These are phyloP conservation scores for Amanita phalloides DNA, from an alignment of 768 basidiomycete species.

Conservation along the genomic window DNA sequence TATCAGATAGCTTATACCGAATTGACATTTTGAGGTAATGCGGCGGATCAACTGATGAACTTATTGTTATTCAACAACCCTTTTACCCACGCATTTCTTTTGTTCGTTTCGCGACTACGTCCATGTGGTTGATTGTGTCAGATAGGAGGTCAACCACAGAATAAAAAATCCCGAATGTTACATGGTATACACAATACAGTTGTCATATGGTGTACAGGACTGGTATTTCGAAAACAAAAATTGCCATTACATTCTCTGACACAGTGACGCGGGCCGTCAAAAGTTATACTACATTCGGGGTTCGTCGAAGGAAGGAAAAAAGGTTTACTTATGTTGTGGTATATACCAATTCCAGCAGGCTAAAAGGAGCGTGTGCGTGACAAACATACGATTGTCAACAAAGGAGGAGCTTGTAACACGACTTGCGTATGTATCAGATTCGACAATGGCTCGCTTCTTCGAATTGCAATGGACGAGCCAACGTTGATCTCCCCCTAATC, in stretches of 20 bases:
- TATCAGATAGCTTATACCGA: neutral
- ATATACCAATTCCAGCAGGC: neutral
- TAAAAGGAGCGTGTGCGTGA: neutral
- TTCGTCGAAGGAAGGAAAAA: neutral
- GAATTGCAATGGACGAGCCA: slow-evolving; percentile 23
- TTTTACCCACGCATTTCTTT: neutral
- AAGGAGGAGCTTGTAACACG: neutral
- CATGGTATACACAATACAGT: neutral
- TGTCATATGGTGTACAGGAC: neutral
- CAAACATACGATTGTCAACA: neutral
- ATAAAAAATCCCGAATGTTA: neutral
- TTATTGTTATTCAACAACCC: neutral
- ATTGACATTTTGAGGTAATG: neutral
- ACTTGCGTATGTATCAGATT: neutral
- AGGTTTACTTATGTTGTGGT: neutral
- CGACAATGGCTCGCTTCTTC: neutral
- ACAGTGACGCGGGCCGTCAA: neutral
- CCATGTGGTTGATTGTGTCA: neutral
- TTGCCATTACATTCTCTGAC: neutral
- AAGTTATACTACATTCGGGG: neutral
- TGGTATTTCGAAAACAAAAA: neutral
- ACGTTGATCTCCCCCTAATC: slow-evolving; percentile 28
- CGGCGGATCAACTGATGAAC: neutral
- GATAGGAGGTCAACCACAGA: neutral
- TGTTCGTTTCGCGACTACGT: neutral